Percentiles rank a stretch among this genome's conserved stretches.
These are phyloP conservation scores for Aspergillus tanneri DNA, from an alignment of 2,329 filamentous ascomycete species.

Conservation along the genomic window DNA sequence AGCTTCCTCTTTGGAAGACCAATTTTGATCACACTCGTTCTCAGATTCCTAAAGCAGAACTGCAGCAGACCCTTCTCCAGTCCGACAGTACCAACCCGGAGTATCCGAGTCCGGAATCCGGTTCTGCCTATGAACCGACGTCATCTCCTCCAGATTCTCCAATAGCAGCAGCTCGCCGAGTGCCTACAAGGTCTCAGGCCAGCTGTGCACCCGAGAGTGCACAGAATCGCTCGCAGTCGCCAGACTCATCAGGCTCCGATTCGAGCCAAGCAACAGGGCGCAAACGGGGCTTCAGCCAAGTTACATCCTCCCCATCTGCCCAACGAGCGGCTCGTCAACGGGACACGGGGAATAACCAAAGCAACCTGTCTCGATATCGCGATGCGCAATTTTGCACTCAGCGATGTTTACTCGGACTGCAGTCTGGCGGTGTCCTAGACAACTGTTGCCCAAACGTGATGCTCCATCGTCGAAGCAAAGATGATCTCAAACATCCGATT, in stretches of 20 bases:
- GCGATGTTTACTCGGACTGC: constrained; percentile 28
- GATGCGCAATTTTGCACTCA: constrained; percentile 29
- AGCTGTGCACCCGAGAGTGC: constrained; percentile 18
- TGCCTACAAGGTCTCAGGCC: constrained; percentile 18
- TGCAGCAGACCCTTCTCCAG: constrained; percentile 15
- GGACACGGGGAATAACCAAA: constrained; percentile 2
- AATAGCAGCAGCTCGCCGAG: constrained; percentile 11
- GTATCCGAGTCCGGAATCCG: constrained; percentile 16
- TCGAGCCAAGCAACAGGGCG: constrained; percentile 13
- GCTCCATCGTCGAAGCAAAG: constrained; percentile 12
- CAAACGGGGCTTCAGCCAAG: constrained; percentile 26
- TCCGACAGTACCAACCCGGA: constrained; percentile 21
- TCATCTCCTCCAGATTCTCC: constrained; percentile 19
- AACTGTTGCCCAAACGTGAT: constrained; percentile 26
- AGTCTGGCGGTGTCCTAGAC: constrained; percentile 21
- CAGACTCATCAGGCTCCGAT: constrained; percentile 18
- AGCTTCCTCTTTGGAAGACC: constrained; percentile 23
- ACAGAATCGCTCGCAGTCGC: constrained; percentile 5
- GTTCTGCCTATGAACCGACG: constrained; percentile 21
- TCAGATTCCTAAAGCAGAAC: constrained; percentile 22
- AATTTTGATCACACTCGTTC: constrained; percentile 21
- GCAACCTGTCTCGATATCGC: constrained; percentile 13
- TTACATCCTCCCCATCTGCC: constrained; percentile 21
- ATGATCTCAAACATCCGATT: constrained; percentile 18
- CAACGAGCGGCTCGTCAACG: constrained; percentile 11